Evolutionary conservation across 2,329 filamentous ascomycete species (phyloP).

Genomic region (Dactylellina sp.): DNA sequence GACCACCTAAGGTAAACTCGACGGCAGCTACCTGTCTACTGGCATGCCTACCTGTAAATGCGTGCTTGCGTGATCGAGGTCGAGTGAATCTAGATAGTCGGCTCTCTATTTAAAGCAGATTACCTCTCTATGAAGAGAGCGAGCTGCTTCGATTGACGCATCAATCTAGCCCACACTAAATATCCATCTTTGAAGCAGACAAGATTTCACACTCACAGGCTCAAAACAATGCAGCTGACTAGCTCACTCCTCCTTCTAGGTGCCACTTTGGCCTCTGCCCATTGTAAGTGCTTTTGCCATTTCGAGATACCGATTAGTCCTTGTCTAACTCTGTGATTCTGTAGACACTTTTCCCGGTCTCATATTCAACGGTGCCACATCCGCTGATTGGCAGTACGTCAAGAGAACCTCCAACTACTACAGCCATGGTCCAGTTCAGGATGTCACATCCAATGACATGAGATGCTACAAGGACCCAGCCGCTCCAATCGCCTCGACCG

Average conservation of each 20-base stretch:
- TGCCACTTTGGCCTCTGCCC: constrained; percentile 46
- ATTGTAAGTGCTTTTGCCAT: constrained; percentile 31
- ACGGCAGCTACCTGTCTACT: no score
- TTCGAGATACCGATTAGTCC: no score
- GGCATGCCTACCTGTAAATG: no score
- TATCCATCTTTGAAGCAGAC: no score
- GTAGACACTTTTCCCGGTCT: constrained; percentile 63
- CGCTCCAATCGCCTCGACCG: constrained; percentile 62
- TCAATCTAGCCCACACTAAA: no score
- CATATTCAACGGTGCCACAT: constrained; percentile 65
- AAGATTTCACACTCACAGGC: no score
- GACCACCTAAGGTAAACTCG: no score
- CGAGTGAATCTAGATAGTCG: no score
- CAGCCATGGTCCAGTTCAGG: constrained; percentile 64
- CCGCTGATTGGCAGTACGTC: constrained; percentile 67
- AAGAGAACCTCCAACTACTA: constrained; percentile 64
- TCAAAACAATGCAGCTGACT: constrained; percentile 50
- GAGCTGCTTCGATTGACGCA: no score
- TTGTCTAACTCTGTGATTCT: not conserved
- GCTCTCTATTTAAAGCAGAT: no score
- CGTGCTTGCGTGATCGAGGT: no score
- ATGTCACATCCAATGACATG: constrained; percentile 63
- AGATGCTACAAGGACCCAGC: constrained; percentile 66
- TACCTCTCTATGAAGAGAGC: no score
- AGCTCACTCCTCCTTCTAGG: constrained; percentile 28